Conservation (phyloP, 2,329 filamentous ascomycete species). For the Calonectria fujianensis region DNA sequence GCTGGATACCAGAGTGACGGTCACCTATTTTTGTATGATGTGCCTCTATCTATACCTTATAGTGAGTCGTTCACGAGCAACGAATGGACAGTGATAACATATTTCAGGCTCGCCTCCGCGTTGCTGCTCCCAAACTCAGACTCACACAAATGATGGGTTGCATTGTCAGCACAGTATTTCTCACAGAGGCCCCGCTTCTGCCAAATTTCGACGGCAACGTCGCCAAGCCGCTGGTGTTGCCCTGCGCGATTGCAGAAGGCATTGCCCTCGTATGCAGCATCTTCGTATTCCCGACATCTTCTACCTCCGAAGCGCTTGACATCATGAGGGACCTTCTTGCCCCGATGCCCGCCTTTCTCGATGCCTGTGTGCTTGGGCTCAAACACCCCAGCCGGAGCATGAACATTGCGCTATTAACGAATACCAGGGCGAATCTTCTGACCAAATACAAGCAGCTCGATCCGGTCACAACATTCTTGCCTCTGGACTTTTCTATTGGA, state of each 20-base stretch:
- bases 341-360: conserved; percentile 27
- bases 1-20: conserved; percentile 42
- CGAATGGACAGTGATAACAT: neutral
- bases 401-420: conserved; percentile 9
- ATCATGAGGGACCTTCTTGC: conserved; percentile 26
- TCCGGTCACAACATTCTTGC: conserved; percentile 28
- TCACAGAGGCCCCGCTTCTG: conserved; percentile 65
- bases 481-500: conserved; percentile 36
- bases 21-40: conserved; percentile 50
- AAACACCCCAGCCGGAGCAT: conserved; percentile 31
- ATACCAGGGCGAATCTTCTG: conserved; percentile 6
- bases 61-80: neutral
- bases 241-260: conserved; percentile 66
- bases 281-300: conserved; percentile 70
- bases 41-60: conserved; percentile 44
- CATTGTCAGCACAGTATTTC: conserved; percentile 67
- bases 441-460: conserved; percentile 32
- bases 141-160: conserved; percentile 67
- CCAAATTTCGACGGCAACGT: conserved; percentile 64
- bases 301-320: conserved; percentile 65
- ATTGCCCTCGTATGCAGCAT: conserved; percentile 66
- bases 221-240: conserved; percentile 48
- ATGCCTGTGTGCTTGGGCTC: conserved; percentile 27
- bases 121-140: conserved; percentile 66
- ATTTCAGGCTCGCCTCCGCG: conserved; percentile 62